Conservation (phyloP, 768 basidiomycete species). For the Tylopilus rubrobrunneus region DNA sequence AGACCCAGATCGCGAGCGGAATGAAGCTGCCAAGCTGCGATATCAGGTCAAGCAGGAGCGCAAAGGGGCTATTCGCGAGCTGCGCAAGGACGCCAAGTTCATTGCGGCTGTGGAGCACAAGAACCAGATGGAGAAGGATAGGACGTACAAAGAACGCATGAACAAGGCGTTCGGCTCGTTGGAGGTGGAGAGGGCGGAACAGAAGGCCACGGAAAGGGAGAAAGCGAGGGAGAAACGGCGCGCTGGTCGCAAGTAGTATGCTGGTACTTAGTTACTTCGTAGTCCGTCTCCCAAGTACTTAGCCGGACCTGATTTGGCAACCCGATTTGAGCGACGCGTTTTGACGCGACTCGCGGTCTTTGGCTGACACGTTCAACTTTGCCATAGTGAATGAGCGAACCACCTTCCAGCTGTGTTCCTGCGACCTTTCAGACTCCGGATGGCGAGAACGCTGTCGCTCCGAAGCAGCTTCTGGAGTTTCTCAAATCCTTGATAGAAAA, state of each 20-base stretch:
- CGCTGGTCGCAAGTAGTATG: constrained; percentile 62
- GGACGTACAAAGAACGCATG: constrained; percentile 76
- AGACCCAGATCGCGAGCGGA: constrained; percentile 91
- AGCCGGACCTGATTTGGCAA: constrained; percentile 11
- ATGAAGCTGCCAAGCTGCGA: constrained; percentile 80
- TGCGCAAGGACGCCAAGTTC: constrained; percentile 94
- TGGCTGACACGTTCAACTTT: neutral
- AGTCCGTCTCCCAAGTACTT: neutral
- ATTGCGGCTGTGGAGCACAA: constrained; percentile 84
- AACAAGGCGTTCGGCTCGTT: constrained; percentile 73
- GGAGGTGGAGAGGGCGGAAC: constrained; percentile 88
- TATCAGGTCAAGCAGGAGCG: constrained; percentile 90
- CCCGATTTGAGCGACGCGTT: neutral
- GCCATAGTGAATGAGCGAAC: constrained; percentile 21
- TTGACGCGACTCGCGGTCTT: neutral
- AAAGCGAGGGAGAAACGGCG: constrained; percentile 78
- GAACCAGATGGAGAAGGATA: constrained; percentile 83
- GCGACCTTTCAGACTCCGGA: constrained; percentile 31
- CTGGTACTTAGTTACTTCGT: no score
- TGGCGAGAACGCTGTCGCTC: constrained; percentile 22
- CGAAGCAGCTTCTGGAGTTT: constrained; percentile 42
- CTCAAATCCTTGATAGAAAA: constrained; percentile 36
- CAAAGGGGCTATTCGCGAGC: constrained; percentile 94
- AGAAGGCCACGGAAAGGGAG: no score
- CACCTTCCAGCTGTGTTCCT: constrained; percentile 24